Base-by-base conservation (phyloP, 2,329 filamentous ascomycete species). In the Emergomyces orientalis region DNA sequence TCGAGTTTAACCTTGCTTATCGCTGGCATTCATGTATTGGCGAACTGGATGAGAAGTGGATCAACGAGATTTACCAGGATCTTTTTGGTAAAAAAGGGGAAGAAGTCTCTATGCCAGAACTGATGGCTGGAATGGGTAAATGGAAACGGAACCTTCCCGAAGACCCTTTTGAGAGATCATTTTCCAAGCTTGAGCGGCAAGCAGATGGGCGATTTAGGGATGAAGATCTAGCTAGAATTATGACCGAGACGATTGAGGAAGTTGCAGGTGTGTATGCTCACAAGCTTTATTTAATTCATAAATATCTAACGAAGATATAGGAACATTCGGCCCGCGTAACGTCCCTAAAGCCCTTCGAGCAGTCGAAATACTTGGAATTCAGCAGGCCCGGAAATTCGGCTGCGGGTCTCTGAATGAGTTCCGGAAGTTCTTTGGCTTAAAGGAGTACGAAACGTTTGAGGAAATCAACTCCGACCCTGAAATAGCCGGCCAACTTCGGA, bases 281-380 rank as follows among this genome's bases (percentile, higher is more conserved):
- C 25, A 49, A n/a, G 17, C 43, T 8, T 13, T 22, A 55, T 17
- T 47, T 14, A 22, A 41, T 6, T 8, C 14, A 9, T 9, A 37
- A 2, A 27, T 59, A 49, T 30, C 54, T 63, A 62, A 45, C 25
- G 30, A 17, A 39, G 2, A 19, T 51, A 22, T 55, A 67, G 66
- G 66, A 51, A 65, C 64, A 34, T 67, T 90, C 66, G 88, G 88
- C 0, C 84, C 84, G 0, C 84, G 85, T 13, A 88, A 89, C 64
- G 87, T 93, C 0, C 90, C 90, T 0, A 79, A 84, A 11, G 82
- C 86, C 22, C 84, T 94, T 82, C 85, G 86, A 65, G 84, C 86
- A 1, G 83, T 94, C 30, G 90, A 94, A 73, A 88, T 92, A 51
- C 77, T 93, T 3, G 90, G 89, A 39, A 93, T 94, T 60, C 80